These are phyloP conservation scores for Chionographis japonica DNA, from an alignment of 106 monocot species.

Conservation along the genomic window DNA sequence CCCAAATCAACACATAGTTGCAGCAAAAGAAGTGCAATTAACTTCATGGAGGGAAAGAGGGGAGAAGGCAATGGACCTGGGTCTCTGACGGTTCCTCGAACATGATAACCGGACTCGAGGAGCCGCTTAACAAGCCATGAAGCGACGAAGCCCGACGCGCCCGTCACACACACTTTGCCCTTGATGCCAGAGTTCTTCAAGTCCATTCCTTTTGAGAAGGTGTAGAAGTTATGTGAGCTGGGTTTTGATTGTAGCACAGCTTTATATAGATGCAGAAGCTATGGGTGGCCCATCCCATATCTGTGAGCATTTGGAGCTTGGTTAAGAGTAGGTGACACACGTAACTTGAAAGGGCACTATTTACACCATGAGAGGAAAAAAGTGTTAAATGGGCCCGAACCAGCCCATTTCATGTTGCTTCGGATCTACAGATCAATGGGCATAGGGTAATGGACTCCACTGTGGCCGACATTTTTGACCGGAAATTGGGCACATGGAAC, in stretches of 20 bases:
- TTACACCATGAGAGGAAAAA: background rate
- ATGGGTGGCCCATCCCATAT: background rate
- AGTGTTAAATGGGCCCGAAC: too few relatives aligned
- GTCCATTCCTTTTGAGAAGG: background rate
- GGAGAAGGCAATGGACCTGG: constrained; percentile 19
- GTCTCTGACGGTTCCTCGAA: constrained; percentile 47
- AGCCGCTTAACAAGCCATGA: constrained; percentile 47
- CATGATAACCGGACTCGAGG: constrained; percentile 37
- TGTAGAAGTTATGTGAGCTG: too few relatives aligned
- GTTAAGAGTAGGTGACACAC: background rate
- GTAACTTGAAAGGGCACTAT: background rate
- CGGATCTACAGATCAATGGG: too few relatives aligned
- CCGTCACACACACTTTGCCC: constrained; percentile 44
- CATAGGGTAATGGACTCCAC: too few relatives aligned
- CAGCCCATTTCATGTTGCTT: too few relatives aligned
- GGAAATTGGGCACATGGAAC: too few relatives aligned
- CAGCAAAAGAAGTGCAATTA: background rate
- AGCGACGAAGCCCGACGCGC: constrained; percentile 41
- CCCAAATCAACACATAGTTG: too few relatives aligned
- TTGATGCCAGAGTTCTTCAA: background rate
- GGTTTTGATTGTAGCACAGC: background rate
- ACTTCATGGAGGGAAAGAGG: background rate
- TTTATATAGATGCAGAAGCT: background rate
- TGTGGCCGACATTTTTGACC: too few relatives aligned
- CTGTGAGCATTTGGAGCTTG: background rate